phyloP scores from a whole-genome alignment of 169 alveolate genomes.

The Eimeria acervulina region DNA sequence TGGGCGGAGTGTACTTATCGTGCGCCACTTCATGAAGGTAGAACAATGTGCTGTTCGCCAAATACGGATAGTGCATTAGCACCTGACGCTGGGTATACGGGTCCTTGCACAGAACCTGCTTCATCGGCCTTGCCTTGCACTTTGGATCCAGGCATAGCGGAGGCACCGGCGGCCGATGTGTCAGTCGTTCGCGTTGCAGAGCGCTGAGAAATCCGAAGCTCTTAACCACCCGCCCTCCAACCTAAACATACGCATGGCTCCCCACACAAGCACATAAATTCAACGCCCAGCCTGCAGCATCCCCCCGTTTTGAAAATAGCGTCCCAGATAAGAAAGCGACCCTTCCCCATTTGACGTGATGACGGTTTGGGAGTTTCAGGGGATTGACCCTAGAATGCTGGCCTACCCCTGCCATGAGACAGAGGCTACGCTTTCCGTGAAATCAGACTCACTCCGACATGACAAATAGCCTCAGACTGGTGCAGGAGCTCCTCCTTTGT shows the following conservation, averaged over 20 bases:
- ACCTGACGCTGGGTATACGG: constrained; percentile 94
- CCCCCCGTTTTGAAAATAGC: neutral
- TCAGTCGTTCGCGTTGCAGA: constrained; percentile 77
- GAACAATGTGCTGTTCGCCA: constrained; percentile 82
- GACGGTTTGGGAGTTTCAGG: neutral
- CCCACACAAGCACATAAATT: neutral
- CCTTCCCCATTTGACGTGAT: neutral
- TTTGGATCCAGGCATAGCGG: constrained; percentile 79
- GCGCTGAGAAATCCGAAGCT: constrained; percentile 69
- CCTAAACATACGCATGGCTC: neutral
- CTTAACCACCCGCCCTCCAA: constrained; percentile 73
- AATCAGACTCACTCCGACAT: constrained; percentile 57
- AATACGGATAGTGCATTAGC: constrained; percentile 92
- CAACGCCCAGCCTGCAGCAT: too few relatives aligned
- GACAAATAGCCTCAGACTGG: constrained; percentile 43
- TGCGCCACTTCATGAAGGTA: constrained; percentile 81
- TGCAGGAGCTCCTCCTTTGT: constrained; percentile 79
- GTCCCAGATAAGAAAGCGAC: neutral
- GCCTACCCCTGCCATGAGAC: too few relatives aligned
- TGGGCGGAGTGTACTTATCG: constrained; percentile 82
- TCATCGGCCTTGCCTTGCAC: constrained; percentile 85
- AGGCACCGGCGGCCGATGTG: constrained; percentile 75
- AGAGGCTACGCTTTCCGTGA: neutral
- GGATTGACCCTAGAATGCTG: neutral
- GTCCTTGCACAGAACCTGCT: constrained; percentile 90